These are phyloP conservation scores for Eimeria tenella DNA, from an alignment of 169 alveolate genomes.

Conservation along the genomic window DNA sequence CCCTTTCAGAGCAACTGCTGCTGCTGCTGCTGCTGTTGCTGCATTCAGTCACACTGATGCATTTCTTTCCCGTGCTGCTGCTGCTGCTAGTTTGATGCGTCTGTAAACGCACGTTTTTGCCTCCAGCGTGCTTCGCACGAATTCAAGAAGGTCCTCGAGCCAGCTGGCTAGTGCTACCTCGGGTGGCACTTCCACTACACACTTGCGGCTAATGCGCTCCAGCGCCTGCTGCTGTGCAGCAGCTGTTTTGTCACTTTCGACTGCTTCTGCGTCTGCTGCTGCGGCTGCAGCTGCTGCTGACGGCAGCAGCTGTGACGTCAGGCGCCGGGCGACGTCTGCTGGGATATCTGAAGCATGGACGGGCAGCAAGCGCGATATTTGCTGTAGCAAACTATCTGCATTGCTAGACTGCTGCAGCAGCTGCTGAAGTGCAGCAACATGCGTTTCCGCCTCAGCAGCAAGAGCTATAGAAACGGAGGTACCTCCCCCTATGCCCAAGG, in stretches of 20 bases:
- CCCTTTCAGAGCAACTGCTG: background rate
- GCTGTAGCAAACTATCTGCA: conserved; percentile 20
- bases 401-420: conserved; percentile 33
- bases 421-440: conserved; percentile 46
- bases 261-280: background rate
- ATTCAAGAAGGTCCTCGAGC: conserved; percentile 42
- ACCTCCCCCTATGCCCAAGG: background rate
- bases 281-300: background rate
- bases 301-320: background rate
- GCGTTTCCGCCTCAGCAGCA: conserved; percentile 51
- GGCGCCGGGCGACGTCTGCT: conserved; percentile 29
- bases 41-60: background rate
- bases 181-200: conserved; percentile 22
- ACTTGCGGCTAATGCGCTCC: background rate
- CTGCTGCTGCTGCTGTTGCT: conserved; percentile 44
- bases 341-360: conserved; percentile 44
- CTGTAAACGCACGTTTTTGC: conserved; percentile 14
- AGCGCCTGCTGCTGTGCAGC: conserved; percentile 51
- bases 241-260: background rate
- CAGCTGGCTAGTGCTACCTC: conserved; percentile 49
- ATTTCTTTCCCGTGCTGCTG: background rate
- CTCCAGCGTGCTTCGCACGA: conserved; percentile 19
- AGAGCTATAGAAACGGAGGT: conserved; percentile 51
- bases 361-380: conserved; percentile 28
- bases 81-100: background rate